These are phyloP conservation scores for Gautieria morchelliformis DNA, from an alignment of 768 basidiomycete genomes.

Conservation along the genomic window DNA sequence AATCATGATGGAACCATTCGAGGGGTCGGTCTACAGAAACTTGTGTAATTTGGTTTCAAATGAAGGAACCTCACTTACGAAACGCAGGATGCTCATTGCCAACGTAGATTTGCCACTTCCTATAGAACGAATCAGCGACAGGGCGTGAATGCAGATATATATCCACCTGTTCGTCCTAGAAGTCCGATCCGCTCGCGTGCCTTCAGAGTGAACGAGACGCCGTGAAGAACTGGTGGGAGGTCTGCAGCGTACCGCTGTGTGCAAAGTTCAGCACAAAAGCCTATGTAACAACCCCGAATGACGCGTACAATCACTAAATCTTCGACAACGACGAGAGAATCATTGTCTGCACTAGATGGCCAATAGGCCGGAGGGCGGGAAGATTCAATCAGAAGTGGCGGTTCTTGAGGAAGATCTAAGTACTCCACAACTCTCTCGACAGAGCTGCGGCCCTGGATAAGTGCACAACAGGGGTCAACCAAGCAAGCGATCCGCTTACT, in stretches of 20 bases:
- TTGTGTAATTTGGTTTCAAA: neutral
- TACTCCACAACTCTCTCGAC: slow-evolving; percentile 91
- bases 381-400: slow-evolving; percentile 63
- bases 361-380: slow-evolving; percentile 83
- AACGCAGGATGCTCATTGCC: slow-evolving; percentile 78
- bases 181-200: slow-evolving; percentile 70
- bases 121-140: slow-evolving; percentile 13
- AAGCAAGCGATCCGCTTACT: slow-evolving; percentile 34
- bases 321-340: slow-evolving; percentile 56
- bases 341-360: slow-evolving; percentile 61
- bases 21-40: slow-evolving; percentile 54
- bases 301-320: slow-evolving; percentile 46
- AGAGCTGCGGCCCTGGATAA: slow-evolving; percentile 35
- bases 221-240: slow-evolving; percentile 69
- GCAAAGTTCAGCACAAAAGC: slow-evolving; percentile 12
- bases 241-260: slow-evolving; percentile 68
- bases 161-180: slow-evolving; percentile 62
- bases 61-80: slow-evolving; percentile 36
- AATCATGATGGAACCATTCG: slow-evolving; percentile 63
- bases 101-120: slow-evolving; percentile 78
- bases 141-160: neutral
- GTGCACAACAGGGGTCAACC: neutral
- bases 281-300: neutral
- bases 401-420: slow-evolving; percentile 81
- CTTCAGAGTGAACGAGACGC: slow-evolving; percentile 62